Evolutionary conservation across 2,329 filamentous ascomycete genomes (phyloP).

Genomic region (Neonectria magnoliae): DNA sequence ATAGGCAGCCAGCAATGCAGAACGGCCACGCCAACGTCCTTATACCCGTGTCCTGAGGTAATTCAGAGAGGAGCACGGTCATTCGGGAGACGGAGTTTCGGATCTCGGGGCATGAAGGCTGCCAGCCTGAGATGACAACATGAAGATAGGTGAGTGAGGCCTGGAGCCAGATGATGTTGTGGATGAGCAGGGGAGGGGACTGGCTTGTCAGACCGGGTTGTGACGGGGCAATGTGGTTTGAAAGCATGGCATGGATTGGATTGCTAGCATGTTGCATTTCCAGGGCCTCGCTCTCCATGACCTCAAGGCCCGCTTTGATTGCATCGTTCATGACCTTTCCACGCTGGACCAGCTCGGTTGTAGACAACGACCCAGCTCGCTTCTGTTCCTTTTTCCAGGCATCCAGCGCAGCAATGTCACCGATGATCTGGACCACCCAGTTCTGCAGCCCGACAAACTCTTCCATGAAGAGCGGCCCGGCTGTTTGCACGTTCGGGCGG

Average conservation of each 20-base stretch:
- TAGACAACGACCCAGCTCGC: slow-evolving; percentile 54
- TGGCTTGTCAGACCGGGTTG: slow-evolving; percentile 32
- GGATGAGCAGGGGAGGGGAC: slow-evolving; percentile 37
- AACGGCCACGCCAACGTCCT: slow-evolving; percentile 54
- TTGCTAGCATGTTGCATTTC: slow-evolving; percentile 4
- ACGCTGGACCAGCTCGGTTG: slow-evolving; percentile 56
- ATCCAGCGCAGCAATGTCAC: slow-evolving; percentile 62
- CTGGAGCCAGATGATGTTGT: slow-evolving; percentile 59
- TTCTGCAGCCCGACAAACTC: slow-evolving; percentile 66
- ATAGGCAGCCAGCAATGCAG: slow-evolving; percentile 55
- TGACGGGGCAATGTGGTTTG: slow-evolving; percentile 37
- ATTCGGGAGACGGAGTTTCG: slow-evolving; percentile 46
- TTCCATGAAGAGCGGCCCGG: slow-evolving; percentile 55
- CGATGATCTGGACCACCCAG: slow-evolving; percentile 65
- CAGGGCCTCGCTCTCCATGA: slow-evolving; percentile 40
- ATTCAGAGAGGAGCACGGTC: slow-evolving; percentile 47
- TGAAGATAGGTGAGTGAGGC: slow-evolving; percentile 59
- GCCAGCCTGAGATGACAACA: slow-evolving; percentile 62
- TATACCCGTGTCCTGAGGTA: slow-evolving; percentile 46
- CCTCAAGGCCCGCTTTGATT: slow-evolving; percentile 47
- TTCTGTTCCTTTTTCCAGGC: slow-evolving; percentile 64
- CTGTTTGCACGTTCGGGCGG: slow-evolving; percentile 31
- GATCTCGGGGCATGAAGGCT: slow-evolving; percentile 56
- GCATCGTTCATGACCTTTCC: slow-evolving; percentile 53
- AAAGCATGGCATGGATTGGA: slow-evolving; percentile 29